Evolutionary conservation across 768 basidiomycete genomes (phyloP).

Genomic region (Dentipellis sp.): DNA sequence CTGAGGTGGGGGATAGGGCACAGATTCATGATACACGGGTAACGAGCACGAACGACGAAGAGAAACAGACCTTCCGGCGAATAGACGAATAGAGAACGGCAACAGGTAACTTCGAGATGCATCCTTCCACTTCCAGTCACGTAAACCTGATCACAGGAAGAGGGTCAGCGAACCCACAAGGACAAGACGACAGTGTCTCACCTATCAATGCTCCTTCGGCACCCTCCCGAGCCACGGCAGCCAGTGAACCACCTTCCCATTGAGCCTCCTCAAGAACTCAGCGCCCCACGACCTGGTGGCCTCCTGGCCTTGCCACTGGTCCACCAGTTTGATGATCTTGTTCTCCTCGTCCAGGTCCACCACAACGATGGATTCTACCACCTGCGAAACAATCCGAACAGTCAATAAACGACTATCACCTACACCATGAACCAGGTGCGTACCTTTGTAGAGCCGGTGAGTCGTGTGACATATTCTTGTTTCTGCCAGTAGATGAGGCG

Average conservation of each 20-base stretch:
- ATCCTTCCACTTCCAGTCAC: no score
- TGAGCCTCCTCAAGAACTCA: conserved; percentile 36
- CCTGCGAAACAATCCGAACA: conserved; percentile 24
- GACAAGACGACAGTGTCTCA: no score
- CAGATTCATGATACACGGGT: no score
- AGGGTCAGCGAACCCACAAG: no score
- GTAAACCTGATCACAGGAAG: no score
- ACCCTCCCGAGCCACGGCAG: conserved; percentile 43
- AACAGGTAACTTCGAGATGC: no score
- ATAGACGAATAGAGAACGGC: no score
- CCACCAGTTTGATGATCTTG: conserved; percentile 47
- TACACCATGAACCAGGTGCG: neutral
- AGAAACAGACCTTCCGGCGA: no score
- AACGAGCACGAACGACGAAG: no score
- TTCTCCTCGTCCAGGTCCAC: conserved; percentile 60
- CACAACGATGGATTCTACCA: conserved; percentile 48
- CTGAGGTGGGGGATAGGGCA: no score
- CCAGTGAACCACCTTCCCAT: conserved; percentile 43
- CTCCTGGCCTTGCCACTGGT: conserved; percentile 52
- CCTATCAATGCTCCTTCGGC: conserved; percentile 27
- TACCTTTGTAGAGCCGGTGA: conserved; percentile 44
- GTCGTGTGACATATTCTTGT: conserved; percentile 51
- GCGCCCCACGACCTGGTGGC: conserved; percentile 40
- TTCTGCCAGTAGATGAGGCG: conserved; percentile 50
- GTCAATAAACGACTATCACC: neutral